Percentiles rank a stretch among this genome's conserved stretches.
These are phyloP conservation scores for Cryomyces antarcticus DNA, from an alignment of 495 filamentous ascomycete genomes.

Conservation along the genomic window DNA sequence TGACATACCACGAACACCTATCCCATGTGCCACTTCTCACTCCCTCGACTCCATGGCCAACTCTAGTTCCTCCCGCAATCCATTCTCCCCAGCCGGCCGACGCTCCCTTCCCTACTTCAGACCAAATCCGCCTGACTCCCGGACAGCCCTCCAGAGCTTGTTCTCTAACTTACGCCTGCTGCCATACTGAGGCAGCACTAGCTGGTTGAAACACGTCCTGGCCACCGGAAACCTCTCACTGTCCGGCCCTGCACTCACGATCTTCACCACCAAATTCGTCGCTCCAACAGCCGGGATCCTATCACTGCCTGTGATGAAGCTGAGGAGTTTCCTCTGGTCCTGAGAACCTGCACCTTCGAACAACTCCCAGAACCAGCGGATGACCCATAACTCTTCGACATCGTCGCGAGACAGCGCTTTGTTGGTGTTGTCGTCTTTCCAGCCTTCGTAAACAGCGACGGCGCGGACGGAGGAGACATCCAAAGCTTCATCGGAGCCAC, in stretches of 20 bases:
- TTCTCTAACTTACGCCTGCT: constrained; percentile 42
- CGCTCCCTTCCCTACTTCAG: too few species aligned
- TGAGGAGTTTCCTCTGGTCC: constrained; percentile 58
- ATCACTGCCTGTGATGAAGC: constrained; percentile 87
- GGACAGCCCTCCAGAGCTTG: constrained; percentile 69
- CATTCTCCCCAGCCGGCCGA: too few species aligned
- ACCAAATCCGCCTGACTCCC: constrained; percentile 86
- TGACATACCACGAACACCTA: too few species aligned
- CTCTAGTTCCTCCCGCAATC: too few species aligned
- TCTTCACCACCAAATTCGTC: constrained; percentile 53
- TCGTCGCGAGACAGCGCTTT: constrained; percentile 2
- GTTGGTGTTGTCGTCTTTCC: constrained; percentile 25
- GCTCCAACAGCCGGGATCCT: constrained; percentile 84
- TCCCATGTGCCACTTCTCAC: too few species aligned
- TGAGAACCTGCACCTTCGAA: constrained; percentile 44
- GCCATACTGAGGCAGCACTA: constrained; percentile 55
- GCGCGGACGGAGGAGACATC: constrained; percentile 58
- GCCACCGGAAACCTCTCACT: constrained; percentile 59
- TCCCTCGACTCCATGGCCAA: too few species aligned
- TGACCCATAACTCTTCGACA: constrained; percentile 39
- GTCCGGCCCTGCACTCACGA: constrained; percentile 47
- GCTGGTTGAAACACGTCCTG: constrained; percentile 78
- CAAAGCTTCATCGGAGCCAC: constrained; percentile 70
- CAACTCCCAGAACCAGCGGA: constrained; percentile 79
- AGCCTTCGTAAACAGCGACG: constrained; percentile 69